These are phyloP conservation scores for Talaromyces sp. DNA, from an alignment of 2,329 filamentous ascomycete genomes.

Conservation along the genomic window DNA sequence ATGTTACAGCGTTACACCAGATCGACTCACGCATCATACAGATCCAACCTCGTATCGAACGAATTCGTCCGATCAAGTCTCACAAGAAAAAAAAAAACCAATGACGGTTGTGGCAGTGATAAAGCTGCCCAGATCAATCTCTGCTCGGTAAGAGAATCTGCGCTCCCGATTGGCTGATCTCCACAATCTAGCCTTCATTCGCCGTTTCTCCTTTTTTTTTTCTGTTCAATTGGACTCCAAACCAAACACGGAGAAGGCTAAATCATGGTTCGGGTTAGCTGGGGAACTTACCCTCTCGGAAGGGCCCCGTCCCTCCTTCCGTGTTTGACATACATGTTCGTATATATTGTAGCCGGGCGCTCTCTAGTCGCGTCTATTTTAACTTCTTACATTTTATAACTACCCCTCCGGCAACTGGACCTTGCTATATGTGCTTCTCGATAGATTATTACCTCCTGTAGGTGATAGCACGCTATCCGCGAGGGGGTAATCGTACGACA, in stretches of 20 bases:
- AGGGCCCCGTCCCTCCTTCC: neutral
- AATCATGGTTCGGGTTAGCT: neutral
- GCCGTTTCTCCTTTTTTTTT: neutral
- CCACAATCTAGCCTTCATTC: too few species aligned
- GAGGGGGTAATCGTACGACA: neutral
- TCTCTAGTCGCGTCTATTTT: neutral
- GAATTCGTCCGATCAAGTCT: neutral
- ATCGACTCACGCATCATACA: neutral
- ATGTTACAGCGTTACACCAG: neutral
- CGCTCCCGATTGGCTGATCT: neutral
- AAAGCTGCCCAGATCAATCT: neutral
- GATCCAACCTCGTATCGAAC: neutral
- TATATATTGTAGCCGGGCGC: neutral
- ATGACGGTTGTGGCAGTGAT: neutral
- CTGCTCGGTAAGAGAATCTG: neutral
- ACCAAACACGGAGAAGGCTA: neutral
- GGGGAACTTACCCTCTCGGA: neutral
- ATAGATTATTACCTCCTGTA: neutral
- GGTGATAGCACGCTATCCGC: neutral
- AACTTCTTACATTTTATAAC: neutral
- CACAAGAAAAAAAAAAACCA: neutral
- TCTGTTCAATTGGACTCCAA: neutral
- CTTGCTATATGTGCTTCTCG: neutral
- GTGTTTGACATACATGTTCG: neutral
- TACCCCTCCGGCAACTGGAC: neutral